Evolutionary conservation across 129 eudicot species (phyloP), one percentile per base, ranked within the genome.

Genomic region (Glebionis coronaria): DNA sequence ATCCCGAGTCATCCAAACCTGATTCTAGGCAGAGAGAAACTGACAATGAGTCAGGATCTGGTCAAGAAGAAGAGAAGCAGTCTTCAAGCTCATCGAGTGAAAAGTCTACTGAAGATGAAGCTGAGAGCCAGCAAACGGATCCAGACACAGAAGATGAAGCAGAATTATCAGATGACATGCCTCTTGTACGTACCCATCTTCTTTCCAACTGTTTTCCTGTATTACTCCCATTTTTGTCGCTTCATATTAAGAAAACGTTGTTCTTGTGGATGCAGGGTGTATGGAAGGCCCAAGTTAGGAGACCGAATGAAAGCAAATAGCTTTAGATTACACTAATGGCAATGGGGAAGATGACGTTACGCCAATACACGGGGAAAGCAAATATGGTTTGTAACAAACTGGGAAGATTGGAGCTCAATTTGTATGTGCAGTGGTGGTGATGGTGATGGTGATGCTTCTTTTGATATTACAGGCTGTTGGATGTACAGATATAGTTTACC

Each of bases 101-200:
- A 75, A 70, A 68, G 19, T 61, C 70, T 42, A 25, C 5, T 68
- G 67, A 70, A 28, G 63, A 63, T 76, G 79, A 49, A 12, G 68
- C 61, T 12, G 80, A 75, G 49, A 35, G 42, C 42, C 42, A 8
- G 42, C 42, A 35, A 35, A 35, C 42, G 42, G 42, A 35, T 35
- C 42, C 42, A 35, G 42, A 35, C 42, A 35, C 42, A 35, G 42
- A 7, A 35, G 42, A 35, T 35, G 42, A 35, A 35, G 79, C 44
- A 47, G 90, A 79, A 35, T 47, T 64, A 61, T 77, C 89, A 18
- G 97, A 90, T 51, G 91, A 87, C 56, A 80, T 82, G 76, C 95
- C 88, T 55, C 91, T 88, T 74, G 96, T 88, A 85, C 62, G 18
- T 9, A 16, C 44, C 79, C 63, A 62, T 62, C 21, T 25, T 47